phyloP scores from a whole-genome alignment of 2,329 filamentous ascomycete species.

The Nothophoma quercina region DNA sequence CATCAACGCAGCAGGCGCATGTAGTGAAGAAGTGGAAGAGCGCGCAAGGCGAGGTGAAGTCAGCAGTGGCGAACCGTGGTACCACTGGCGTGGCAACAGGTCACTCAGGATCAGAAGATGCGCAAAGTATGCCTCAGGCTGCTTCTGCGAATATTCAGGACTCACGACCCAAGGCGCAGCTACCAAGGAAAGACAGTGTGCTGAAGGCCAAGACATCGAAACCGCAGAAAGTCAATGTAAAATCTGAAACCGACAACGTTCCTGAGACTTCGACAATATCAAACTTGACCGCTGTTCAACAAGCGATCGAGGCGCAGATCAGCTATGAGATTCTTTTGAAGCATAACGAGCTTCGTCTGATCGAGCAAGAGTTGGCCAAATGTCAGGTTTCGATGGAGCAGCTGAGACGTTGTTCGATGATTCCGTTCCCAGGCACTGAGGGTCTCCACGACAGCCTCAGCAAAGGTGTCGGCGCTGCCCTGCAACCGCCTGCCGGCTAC shows the following conservation, averaged over 20 bases:
- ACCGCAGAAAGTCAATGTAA: constrained; percentile 29
- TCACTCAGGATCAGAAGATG: constrained; percentile 21
- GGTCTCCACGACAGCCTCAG: constrained; percentile 74
- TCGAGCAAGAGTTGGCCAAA: constrained; percentile 95
- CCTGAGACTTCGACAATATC: constrained; percentile 37
- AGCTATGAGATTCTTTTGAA: constrained; percentile 91
- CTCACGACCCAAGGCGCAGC: constrained; percentile 38
- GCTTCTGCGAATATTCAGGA: constrained; percentile 34
- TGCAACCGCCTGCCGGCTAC: constrained; percentile 68
- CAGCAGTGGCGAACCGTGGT: constrained; percentile 24
- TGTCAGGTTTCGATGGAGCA: constrained; percentile 94
- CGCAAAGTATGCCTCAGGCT: constrained; percentile 25
- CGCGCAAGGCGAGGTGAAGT: constrained; percentile 43
- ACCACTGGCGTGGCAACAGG: constrained; percentile 25
- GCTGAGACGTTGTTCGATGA: constrained; percentile 87
- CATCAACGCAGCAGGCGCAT: constrained; percentile 41
- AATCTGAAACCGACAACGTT: constrained; percentile 32
- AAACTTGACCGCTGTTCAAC: constrained; percentile 63
- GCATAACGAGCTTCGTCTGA: constrained; percentile 90
- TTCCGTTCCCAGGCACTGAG: constrained; percentile 81
- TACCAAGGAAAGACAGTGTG: constrained; percentile 39
- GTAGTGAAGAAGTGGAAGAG: constrained; percentile 51
- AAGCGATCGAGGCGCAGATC: constrained; percentile 84
- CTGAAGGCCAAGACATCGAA: constrained; percentile 41
- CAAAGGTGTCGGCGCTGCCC: constrained; percentile 74